A percentile compares a stretch with the other conserved stretches of the same genome.
These are phyloP conservation scores for Fusarium napiforme DNA, from an alignment of 2,329 filamentous ascomycete genomes.

Conservation along the genomic window DNA sequence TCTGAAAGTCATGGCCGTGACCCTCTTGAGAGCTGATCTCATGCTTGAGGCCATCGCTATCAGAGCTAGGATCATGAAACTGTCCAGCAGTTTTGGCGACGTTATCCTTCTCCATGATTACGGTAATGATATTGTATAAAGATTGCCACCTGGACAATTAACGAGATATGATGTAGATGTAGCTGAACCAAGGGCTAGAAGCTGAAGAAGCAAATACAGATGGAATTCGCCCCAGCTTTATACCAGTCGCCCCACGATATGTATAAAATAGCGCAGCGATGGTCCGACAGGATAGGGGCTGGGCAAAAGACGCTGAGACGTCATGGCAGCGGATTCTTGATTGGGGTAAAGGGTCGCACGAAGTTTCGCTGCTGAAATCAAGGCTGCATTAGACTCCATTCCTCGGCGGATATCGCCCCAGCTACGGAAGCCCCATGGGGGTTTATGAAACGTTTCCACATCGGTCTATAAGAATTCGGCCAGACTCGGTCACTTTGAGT, in stretches of 20 bases:
- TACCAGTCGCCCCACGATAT: conserved; percentile 1
- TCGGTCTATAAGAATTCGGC: conserved; percentile 2
- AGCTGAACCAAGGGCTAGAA: neutral
- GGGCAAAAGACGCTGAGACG: conserved; percentile 1
- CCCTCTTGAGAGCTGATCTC: conserved; percentile 8
- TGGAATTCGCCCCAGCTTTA: conserved; percentile 3
- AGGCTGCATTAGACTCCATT: conserved; percentile 13
- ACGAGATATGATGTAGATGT: neutral
- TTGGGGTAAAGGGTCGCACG: neutral
- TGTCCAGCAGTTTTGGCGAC: conserved; percentile 5
- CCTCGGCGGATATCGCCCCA: neutral
- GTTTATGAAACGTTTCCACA: conserved; percentile 8
- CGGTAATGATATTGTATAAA: neutral
- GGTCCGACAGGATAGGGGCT: conserved; percentile 12
- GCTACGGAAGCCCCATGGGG: conserved; percentile 24
- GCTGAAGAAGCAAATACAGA: neutral
- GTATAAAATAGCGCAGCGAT: conserved; percentile 22
- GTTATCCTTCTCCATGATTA: conserved; percentile 20
- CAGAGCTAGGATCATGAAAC: conserved; percentile 24
- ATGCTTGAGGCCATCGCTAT: conserved; percentile 26
- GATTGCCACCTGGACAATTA: conserved; percentile 5
- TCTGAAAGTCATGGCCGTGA: conserved; percentile 32
- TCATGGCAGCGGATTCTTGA: conserved; percentile 7
- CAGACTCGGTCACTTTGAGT: neutral
- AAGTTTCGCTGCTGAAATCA: conserved; percentile 8